A percentile compares a stretch with the other conserved stretches of the same genome.
Conservation (phyloP, 2,329 filamentous ascomycete genomes). For the Exutisphaerella laricina region DNA sequence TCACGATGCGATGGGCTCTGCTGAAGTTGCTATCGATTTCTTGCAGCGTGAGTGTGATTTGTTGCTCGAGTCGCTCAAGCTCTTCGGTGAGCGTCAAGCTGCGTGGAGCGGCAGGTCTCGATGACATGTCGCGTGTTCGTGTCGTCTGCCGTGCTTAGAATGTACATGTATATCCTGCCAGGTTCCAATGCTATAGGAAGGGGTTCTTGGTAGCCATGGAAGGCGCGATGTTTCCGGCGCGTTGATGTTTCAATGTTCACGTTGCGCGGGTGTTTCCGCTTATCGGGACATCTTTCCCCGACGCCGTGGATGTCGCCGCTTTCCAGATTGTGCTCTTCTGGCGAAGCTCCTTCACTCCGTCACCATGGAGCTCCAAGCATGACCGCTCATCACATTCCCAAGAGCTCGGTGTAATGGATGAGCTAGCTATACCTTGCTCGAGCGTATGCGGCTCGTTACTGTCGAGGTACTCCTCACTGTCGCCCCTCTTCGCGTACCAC, state of each 20-base stretch:
- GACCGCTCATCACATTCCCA: conserved; percentile 4
- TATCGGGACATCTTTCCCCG: too few relatives aligned
- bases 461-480: conserved; percentile 5
- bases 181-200: too few relatives aligned
- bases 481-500: conserved; percentile 5
- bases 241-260: too few relatives aligned
- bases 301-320: too few relatives aligned
- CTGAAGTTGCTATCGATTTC: conserved; percentile 99
- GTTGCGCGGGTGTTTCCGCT: too few relatives aligned
- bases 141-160: background rate
- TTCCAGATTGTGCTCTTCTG: too few relatives aligned
- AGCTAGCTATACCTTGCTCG: conserved; percentile 3
- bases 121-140: conserved; percentile 6
- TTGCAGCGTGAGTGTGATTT: conserved; percentile 92
- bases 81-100: conserved; percentile 84
- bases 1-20: conserved; percentile 92
- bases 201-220: too few relatives aligned
- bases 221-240: too few relatives aligned
- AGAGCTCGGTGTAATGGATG: conserved; percentile 13
- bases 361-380: background rate
- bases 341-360: too few relatives aligned
- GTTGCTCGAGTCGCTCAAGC: conserved; percentile 91
- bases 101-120: conserved; percentile 40
- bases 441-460: background rate
- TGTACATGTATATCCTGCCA: too few relatives aligned